Percentiles rank a stretch among this genome's conserved stretches.
Conservation (phyloP, 805 yeast species). For the Saccharomyces paradoxus region DNA sequence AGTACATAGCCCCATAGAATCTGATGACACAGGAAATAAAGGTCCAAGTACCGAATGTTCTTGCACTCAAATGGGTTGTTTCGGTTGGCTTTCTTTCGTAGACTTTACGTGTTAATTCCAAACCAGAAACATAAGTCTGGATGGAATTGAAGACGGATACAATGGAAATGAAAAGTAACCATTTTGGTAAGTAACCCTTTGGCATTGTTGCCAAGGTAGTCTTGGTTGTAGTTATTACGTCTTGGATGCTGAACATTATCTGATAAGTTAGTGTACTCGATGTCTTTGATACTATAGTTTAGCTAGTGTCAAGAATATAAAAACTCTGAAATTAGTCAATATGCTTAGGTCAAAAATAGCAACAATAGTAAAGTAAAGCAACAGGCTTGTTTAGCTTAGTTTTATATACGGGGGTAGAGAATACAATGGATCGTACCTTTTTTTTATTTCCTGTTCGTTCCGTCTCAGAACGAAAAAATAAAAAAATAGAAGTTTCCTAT, state of each 20-base stretch:
- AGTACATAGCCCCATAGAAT: constrained; percentile 75
- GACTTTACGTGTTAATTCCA: constrained; percentile 68
- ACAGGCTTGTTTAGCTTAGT: constrained; percentile 1
- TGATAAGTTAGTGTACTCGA: not conserved
- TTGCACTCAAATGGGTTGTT: constrained; percentile 67
- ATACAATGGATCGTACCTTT: not conserved
- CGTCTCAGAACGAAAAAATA: not conserved
- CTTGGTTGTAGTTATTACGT: constrained; percentile 28
- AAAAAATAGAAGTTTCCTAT: not conserved
- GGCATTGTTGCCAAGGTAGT: constrained; percentile 21
- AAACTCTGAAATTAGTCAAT: not conserved
- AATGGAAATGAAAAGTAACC: constrained; percentile 72
- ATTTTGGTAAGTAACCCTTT: constrained; percentile 62
- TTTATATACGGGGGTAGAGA: not conserved
- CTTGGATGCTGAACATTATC: constrained; percentile 27
- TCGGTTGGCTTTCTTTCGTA: constrained; percentile 58
- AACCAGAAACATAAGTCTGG: constrained; percentile 75
- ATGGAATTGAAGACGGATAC: constrained; percentile 88
- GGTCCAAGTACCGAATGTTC: constrained; percentile 99
- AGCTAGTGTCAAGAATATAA: not conserved
- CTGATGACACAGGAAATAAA: constrained; percentile 76
- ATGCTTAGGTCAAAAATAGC: not conserved
- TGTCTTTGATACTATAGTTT: not conserved
- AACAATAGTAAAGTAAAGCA: not conserved
- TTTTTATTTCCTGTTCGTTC: not conserved